Conservation (phyloP, 1,284 basidiomycete genomes). For the Mycosarcoma mackinlayi region DNA sequence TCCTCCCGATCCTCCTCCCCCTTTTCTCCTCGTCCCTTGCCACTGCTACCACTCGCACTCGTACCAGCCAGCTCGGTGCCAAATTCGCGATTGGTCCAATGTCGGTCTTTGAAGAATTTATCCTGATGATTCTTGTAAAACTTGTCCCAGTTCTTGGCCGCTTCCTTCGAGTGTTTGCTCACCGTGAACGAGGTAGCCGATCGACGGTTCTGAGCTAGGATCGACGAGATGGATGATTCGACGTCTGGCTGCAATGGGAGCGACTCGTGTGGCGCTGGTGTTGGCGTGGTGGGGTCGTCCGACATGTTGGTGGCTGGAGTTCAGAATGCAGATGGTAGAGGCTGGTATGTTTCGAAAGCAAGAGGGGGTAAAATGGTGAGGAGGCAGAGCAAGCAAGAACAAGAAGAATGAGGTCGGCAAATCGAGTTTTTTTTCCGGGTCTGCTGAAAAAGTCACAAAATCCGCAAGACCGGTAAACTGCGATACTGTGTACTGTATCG, state of each 20-base stretch:
- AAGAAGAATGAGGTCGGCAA: conserved; percentile 5
- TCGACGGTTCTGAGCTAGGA: conserved; percentile 51
- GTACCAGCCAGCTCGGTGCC: conserved; percentile 4
- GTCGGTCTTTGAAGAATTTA: conserved; percentile 69
- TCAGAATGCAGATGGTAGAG: too few relatives aligned
- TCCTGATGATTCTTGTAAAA: conserved; percentile 68
- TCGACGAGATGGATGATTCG: conserved; percentile 21
- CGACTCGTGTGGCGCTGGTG: conserved; percentile 17
- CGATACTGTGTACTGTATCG: too few relatives aligned
- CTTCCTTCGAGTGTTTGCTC: conserved; percentile 58
- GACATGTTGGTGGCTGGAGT: background rate
- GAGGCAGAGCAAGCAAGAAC: background rate
- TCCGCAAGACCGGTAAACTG: too few relatives aligned
- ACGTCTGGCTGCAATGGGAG: conserved; percentile 15
- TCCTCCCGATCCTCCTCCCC: conserved; percentile 36
- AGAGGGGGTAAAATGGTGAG: background rate
- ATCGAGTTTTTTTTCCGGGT: conserved; percentile 1
- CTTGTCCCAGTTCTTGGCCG: conserved; percentile 65
- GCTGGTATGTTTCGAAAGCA: background rate
- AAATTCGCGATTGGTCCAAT: conserved; percentile 69
- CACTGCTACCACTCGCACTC: background rate
- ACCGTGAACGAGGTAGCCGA: conserved; percentile 54
- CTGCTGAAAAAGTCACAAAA: background rate
- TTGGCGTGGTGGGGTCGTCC: conserved; percentile 2
- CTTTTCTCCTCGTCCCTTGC: background rate